Percentiles rank a stretch among this genome's conserved stretches.
Evolutionary conservation across 2,329 filamentous ascomycete species (phyloP).

Genomic region (Hymenoscyphus linearis): DNA sequence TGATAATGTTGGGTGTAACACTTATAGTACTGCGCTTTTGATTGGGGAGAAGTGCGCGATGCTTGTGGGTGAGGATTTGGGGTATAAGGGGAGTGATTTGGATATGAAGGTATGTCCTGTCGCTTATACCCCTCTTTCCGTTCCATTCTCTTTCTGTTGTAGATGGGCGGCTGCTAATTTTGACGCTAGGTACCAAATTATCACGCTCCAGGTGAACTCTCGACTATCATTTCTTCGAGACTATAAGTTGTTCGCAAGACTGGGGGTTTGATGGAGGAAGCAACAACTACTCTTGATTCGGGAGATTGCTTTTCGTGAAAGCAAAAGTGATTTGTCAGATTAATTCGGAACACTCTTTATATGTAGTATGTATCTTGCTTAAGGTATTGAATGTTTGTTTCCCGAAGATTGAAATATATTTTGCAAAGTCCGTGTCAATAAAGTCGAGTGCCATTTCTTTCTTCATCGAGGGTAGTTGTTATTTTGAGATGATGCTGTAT

Average conservation of each 20-base stretch:
- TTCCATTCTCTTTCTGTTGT: not conserved
- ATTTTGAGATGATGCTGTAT: too few species aligned
- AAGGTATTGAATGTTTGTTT: not conserved
- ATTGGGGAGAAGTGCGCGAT: conserved; percentile 38
- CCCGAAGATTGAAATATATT: not conserved
- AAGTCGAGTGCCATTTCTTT: too few species aligned
- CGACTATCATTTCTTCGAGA: conserved; percentile 17
- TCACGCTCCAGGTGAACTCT: conserved; percentile 47
- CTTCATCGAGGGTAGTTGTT: too few species aligned
- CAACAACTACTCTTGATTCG: not conserved
- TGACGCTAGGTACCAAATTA: conserved; percentile 47
- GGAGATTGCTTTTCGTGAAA: not conserved
- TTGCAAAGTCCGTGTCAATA: not conserved
- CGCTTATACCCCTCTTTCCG: not conserved
- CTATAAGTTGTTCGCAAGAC: conserved; percentile 12
- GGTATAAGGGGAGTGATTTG: conserved; percentile 52
- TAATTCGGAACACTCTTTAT: not conserved
- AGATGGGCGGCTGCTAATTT: not conserved
- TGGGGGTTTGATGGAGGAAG: not conserved
- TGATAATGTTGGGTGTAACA: conserved; percentile 40
- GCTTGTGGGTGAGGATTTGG: conserved; percentile 37
- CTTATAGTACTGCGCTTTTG: conserved; percentile 40
- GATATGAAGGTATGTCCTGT: conserved; percentile 61
- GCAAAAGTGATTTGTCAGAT: not conserved
- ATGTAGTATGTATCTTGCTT: not conserved